Conservation (phyloP, 345 rosid species). For the Isatis tinctoria region DNA sequence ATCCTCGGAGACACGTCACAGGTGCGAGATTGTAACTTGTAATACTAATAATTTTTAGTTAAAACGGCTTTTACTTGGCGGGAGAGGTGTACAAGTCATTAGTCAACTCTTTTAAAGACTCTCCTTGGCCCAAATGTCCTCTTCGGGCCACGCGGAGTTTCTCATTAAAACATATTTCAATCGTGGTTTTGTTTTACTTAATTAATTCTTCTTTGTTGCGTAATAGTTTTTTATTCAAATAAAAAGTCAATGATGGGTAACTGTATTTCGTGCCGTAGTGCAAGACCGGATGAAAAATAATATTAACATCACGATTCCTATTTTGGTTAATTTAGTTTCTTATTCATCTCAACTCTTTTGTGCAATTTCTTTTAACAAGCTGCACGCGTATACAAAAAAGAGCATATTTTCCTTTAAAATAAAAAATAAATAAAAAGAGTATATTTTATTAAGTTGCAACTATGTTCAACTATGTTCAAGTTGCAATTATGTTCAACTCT, state of each 20-base stretch:
- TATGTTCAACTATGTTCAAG: background rate
- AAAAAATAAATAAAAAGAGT: no score
- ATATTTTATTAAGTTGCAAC: no score
- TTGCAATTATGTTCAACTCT: background rate
- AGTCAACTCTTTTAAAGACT: conserved; percentile 9
- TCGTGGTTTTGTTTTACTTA: background rate
- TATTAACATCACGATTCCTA: background rate
- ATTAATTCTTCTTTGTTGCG: background rate
- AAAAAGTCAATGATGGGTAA: background rate
- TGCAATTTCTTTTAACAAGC: no score
- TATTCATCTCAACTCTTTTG: background rate
- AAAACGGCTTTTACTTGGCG: conserved; percentile 20
- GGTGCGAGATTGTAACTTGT: background rate
- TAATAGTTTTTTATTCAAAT: background rate
- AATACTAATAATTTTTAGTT: background rate
- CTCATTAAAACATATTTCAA: background rate
- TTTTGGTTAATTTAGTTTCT: background rate
- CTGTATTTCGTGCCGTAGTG: background rate
- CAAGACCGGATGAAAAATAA: background rate
- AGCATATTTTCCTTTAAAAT: no score
- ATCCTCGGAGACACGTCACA: conserved; percentile 18
- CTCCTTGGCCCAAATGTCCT: background rate
- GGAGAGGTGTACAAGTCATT: conserved; percentile 6
- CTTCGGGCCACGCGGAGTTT: background rate
- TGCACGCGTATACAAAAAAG: no score